phyloP scores from a whole-genome alignment of 768 basidiomycete species.

The Ramaria sp. region DNA sequence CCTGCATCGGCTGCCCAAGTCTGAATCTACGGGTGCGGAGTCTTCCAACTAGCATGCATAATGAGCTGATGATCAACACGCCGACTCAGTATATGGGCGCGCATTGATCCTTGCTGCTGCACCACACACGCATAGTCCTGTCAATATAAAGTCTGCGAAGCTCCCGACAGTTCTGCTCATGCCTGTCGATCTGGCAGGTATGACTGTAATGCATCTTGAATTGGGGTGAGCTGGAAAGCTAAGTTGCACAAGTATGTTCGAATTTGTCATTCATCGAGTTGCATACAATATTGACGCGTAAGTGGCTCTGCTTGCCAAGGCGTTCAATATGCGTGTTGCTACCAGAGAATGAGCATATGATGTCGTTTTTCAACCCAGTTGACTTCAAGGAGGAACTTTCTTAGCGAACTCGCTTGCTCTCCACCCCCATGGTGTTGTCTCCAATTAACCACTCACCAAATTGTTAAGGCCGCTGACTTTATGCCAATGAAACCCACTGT shows the following conservation, averaged over 20 bases:
- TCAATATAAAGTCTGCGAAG: slow-evolving; percentile 27
- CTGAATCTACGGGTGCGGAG: slow-evolving; percentile 48
- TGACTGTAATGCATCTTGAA: slow-evolving; percentile 51
- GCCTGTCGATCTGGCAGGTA: slow-evolving; percentile 41
- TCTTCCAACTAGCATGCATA: slow-evolving; percentile 24
- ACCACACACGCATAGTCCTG: too few species aligned
- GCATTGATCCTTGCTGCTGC: too few species aligned
- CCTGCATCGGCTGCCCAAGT: too few species aligned
- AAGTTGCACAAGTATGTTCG: slow-evolving; percentile 35
- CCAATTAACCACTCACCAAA: slow-evolving; percentile 31
- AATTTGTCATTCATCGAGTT: background rate
- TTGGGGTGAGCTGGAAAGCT: slow-evolving; percentile 46
- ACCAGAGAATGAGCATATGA: slow-evolving; percentile 43
- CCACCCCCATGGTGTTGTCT: slow-evolving; percentile 50
- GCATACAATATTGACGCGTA: background rate
- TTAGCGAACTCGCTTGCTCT: slow-evolving; percentile 44
- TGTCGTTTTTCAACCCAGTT: slow-evolving; percentile 43
- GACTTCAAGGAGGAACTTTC: slow-evolving; percentile 41
- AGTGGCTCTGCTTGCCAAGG: slow-evolving; percentile 38
- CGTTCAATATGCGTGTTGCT: slow-evolving; percentile 47
- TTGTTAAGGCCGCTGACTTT: slow-evolving; percentile 39
- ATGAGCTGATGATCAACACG: too few species aligned
- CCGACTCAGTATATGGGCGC: too few species aligned
- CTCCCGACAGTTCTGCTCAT: slow-evolving; percentile 40
- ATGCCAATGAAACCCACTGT: slow-evolving; percentile 45